Base-by-base conservation (phyloP, 2,329 filamentous ascomycete species). In the Hypoxylon sp. region DNA sequence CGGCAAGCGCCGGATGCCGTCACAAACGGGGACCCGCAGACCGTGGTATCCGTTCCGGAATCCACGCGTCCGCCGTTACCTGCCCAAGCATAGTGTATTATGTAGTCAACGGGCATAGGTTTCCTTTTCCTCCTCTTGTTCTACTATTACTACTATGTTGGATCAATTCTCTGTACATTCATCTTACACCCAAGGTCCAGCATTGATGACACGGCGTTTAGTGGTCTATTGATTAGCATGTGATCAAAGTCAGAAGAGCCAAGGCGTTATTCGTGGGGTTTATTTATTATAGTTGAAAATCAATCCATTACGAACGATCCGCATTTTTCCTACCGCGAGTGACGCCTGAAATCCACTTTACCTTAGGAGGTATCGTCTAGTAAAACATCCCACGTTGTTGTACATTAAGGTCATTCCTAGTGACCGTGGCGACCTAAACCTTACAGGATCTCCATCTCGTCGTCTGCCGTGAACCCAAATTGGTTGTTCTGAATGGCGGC, bases 401-500 rank as follows among this genome's bases (percentile, higher is more conserved):
- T 75, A 74, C 71, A 74, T 68, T 64, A 63, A 32, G 23, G 52
- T 61, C 57, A 49, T 59, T 49, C 51, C 32, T 25, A 50, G 34
- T 45, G 25, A 48, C 50, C 58, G 28, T 41, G 30, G 34, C 30
- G 48, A 52, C 46, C 46, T 69, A 45, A 21, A 45, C 50, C 53
- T 72, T 69, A 85, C 72, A 80, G 78, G 73, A 87, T 79, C 72
- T 87, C 85, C 85, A 89, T 88, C 63, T 87, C 84, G 58, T 83
- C 81, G 30, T 82, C 86, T 11, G 80, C 82, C 68, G 83, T 81
- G 67, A 98, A 93, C 14, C 92, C 91, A 84, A 97, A 98, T 77
- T 97, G 90, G 63, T 97, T 94, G 76, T 93, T 92, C 80, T 96
- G 90, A 78, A 98, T 94, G 58, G 93, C 91, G 57, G 91, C 93